phyloP scores from a whole-genome alignment of 768 basidiomycete genomes.

The Gymnopilus junonius region DNA sequence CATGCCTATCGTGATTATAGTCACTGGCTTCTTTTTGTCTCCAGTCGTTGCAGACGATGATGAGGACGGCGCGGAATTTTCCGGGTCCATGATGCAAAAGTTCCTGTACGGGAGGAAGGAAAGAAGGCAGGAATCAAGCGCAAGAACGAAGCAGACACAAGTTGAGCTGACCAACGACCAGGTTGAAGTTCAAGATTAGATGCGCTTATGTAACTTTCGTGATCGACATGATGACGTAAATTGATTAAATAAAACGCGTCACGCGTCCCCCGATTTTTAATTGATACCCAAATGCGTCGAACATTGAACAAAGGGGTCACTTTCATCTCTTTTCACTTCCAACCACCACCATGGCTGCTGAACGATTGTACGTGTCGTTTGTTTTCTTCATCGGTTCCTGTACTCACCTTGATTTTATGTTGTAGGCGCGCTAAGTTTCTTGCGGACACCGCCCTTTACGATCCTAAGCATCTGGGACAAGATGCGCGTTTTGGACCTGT shows the following conservation, averaged over 20 bases:
- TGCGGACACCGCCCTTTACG: constrained; percentile 22
- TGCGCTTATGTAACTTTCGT: background rate
- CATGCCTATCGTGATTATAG: constrained; percentile 94
- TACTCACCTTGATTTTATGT: background rate
- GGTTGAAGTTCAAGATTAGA: background rate
- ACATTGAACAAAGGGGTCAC: background rate
- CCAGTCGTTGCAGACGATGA: constrained; percentile 5
- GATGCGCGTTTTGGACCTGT: constrained; percentile 28
- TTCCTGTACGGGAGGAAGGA: background rate
- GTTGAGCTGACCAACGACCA: background rate
- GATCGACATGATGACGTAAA: background rate
- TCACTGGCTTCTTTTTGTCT: constrained; percentile 65
- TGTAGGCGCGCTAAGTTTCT: constrained; percentile 27
- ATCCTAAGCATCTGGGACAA: constrained; percentile 14
- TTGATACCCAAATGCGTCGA: background rate
- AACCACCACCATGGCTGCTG: constrained; percentile 18
- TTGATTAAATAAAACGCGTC: background rate
- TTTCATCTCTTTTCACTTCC: constrained; percentile 1
- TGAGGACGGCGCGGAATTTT: constrained; percentile 7
- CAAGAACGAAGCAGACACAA: background rate
- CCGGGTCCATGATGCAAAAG: background rate
- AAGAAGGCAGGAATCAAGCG: background rate
- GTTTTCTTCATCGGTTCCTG: background rate
- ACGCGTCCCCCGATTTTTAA: background rate
- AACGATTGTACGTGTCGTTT: constrained; percentile 25